phyloP scores from a whole-genome alignment of 305 asterid genomes.

The Rubia peregrina region DNA sequence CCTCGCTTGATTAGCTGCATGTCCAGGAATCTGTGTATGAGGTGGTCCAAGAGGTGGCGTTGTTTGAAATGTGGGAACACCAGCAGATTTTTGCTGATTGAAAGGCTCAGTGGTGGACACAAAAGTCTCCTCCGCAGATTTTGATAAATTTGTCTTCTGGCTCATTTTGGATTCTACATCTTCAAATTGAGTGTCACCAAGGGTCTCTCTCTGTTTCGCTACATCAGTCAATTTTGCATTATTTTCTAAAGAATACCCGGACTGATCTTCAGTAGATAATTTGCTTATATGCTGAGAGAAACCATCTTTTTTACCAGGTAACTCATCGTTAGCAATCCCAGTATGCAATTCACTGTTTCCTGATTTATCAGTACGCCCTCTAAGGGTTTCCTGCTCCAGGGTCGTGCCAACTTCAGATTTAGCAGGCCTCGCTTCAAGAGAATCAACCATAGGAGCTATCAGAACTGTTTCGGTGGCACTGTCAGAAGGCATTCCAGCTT shows the following conservation, averaged over 20 bases:
- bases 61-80: conserved; percentile 22
- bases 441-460: conserved; percentile 25
- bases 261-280: conserved; percentile 34
- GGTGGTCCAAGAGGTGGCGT: conserved; percentile 22
- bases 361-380: conserved; percentile 20
- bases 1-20: conserved; percentile 28
- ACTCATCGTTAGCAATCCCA: conserved; percentile 25
- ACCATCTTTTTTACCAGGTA: conserved; percentile 32
- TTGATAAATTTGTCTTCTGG: conserved; percentile 5
- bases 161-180: conserved; percentile 22
- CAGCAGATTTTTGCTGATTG: conserved; percentile 25
- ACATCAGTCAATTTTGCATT: conserved; percentile 36
- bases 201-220: conserved; percentile 23
- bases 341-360: conserved; percentile 26
- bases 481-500: conserved; percentile 37
- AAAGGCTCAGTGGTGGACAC: conserved; percentile 23
- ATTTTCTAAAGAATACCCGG: conserved; percentile 28
- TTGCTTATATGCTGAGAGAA: conserved; percentile 34
- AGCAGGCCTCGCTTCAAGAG: conserved; percentile 29
- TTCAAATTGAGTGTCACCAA: conserved; percentile 19
- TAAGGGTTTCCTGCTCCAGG: conserved; percentile 20
- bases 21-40: conserved; percentile 31
- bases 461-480: conserved; percentile 29
- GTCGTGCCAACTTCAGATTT: conserved; percentile 28
- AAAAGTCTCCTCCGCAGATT: conserved; percentile 15